Evolutionary conservation across 345 rosid species (phyloP).

Genomic region (Nasturtium officinale): DNA sequence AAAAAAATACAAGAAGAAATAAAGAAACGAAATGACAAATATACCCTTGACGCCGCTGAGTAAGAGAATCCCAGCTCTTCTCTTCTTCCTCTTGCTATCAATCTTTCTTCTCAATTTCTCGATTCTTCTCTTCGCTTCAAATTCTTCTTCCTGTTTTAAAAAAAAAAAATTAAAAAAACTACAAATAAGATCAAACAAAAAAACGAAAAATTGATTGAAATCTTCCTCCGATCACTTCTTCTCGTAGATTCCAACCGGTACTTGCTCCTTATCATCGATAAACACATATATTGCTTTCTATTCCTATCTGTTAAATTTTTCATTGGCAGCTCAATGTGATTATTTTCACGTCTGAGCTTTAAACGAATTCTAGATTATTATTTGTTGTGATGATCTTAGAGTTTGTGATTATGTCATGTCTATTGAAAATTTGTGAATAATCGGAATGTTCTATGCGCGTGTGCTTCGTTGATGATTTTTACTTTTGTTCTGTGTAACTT

Average conservation of each 20-base stretch:
- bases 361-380: neutral
- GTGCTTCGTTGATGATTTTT: neutral
- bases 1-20: neutral
- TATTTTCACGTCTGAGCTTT: neutral
- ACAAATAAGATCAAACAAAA: neutral
- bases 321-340: constrained; percentile 32
- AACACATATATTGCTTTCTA: neutral
- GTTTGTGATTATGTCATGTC: neutral
- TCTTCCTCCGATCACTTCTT: constrained; percentile 23
- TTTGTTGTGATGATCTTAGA: neutral
- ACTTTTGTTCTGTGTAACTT: no score
- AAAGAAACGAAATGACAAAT: constrained; percentile 33
- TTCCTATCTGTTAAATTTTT: neutral
- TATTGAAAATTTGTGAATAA: neutral
- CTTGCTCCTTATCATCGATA: neutral
- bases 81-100: constrained; percentile 10
- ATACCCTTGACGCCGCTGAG: constrained; percentile 39
- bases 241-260: constrained; percentile 24
- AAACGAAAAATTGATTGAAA: constrained; percentile 10
- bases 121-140: constrained; percentile 17
- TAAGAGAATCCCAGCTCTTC: constrained; percentile 29
- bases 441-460: neutral
- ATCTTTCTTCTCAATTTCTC: constrained; percentile 19
- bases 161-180: neutral
- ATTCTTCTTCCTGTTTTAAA: neutral